phyloP scores from a whole-genome alignment of 441 rosid genomes.

The Breynia disticha region DNA sequence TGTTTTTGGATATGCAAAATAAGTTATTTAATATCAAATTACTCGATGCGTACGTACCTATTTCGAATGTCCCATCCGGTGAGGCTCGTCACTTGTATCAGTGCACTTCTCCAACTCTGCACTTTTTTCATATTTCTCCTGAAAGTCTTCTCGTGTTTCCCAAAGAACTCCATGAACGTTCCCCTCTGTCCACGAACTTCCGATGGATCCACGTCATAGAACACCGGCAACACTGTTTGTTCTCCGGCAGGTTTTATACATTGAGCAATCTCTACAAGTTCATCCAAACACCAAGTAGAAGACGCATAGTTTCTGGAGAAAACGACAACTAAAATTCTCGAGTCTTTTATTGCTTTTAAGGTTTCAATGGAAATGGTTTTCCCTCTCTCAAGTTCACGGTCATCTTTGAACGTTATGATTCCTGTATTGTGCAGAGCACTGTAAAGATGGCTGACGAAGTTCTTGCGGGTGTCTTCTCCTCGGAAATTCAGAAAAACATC shows the following conservation, averaged over 20 bases:
- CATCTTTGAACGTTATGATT: conserved; percentile 1
- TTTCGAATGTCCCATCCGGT: not conserved
- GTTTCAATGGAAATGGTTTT: not conserved
- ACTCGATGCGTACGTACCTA: not conserved
- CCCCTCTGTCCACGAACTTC: not conserved
- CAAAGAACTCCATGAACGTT: not conserved
- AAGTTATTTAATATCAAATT: no score
- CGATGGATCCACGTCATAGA: conserved; percentile 3
- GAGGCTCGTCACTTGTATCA: not conserved
- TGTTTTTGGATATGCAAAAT: no score
- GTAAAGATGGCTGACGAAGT: conserved; percentile 8
- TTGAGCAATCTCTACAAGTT: conserved; percentile 1
- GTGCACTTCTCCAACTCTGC: not conserved
- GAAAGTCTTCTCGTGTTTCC: not conserved
- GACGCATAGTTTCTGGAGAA: conserved; percentile 1
- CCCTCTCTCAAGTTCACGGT: conserved; percentile 2
- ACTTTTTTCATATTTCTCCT: not conserved
- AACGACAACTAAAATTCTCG: conserved; percentile 5
- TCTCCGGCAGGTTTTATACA: not conserved
- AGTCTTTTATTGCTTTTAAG: not conserved
- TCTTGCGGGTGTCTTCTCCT: conserved; percentile 6
- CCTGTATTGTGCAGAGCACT: not conserved
- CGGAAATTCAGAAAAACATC: conserved; percentile 8
- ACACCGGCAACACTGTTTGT: conserved; percentile 3
- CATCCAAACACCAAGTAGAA: conserved; percentile 7